A percentile compares a stretch with the other conserved stretches of the same genome.
Evolutionary conservation across 495 filamentous ascomycete genomes (phyloP).

Genomic region (Penicillium coffeae): DNA sequence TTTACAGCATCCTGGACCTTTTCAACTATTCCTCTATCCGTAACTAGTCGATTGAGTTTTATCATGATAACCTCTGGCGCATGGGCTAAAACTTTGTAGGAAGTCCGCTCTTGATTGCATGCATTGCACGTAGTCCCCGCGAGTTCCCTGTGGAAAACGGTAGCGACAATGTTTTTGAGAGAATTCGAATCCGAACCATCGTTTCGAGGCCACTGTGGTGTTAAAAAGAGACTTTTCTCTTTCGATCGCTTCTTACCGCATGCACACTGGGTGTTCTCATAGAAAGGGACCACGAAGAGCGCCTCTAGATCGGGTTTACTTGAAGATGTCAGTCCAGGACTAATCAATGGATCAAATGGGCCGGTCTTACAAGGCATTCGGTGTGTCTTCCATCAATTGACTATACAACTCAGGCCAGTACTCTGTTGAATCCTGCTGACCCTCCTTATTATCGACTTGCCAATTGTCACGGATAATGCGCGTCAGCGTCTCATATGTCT

Average conservation of each 20-base stretch:
- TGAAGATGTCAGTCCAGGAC: too few relatives aligned
- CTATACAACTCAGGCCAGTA: constrained; percentile 16
- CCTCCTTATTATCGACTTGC: background rate
- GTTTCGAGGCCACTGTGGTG: too few relatives aligned
- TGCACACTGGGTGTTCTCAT: too few relatives aligned
- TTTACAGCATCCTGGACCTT: too few relatives aligned
- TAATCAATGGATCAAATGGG: too few relatives aligned
- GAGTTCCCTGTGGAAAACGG: background rate
- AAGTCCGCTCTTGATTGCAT: background rate
- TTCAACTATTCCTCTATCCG: too few relatives aligned
- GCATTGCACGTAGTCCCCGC: background rate
- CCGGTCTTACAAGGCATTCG: constrained; percentile 8
- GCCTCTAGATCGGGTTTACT: background rate
- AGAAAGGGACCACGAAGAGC: background rate
- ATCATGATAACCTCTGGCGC: constrained; percentile 12
- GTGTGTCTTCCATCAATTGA: constrained; percentile 3
- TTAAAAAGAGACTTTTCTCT: too few relatives aligned
- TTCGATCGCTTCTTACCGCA: too few relatives aligned
- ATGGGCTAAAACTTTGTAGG: background rate
- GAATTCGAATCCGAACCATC: too few relatives aligned
- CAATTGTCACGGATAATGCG: background rate
- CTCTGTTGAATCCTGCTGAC: constrained; percentile 26
- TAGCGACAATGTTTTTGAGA: too few relatives aligned
- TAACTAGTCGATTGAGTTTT: constrained; percentile 8
- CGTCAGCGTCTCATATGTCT: constrained; percentile 6